Base-by-base conservation (phyloP, 306 rosid species). In the Geum urbanum region DNA sequence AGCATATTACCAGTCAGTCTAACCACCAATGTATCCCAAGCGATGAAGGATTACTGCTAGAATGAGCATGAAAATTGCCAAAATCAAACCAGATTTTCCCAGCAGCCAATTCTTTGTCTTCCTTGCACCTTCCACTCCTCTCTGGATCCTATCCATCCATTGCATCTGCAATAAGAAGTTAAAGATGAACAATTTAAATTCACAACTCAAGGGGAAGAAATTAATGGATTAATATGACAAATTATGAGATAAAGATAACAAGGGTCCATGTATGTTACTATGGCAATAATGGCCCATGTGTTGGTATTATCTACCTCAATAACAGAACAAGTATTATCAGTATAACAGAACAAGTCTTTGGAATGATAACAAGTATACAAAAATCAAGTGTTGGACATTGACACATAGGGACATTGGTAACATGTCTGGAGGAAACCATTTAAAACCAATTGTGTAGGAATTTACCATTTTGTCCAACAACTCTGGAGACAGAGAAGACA, bases 61-160 rank as follows among this genome's bases (percentile, higher is more conserved):
- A 80, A 91, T 74, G 67, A 94, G 95, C 88, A 94, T 94, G 80
- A 74, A 75, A 75, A 94, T 80, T 50, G 99, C 99, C 32, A 94
- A 70, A 60, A 87, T 71, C 86, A 94, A 50, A 67, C 99, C 96
- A 12, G 86, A 81, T 64, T 81, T 89, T 65, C 99, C 99, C 39
- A 94, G 87, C 43, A 94, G 70, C 96, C 95, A 94, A 67, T 80
- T 91, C 85, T 94, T 94, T 6, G 88, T 88, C 82, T 86, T 94
- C 77, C 74, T 91, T 15, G 69, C 97, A 55, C 92, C 84, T 80
- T 91, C 97, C 45, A 77, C 88, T 50, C 91, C 97, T 68, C 83
- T 87, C 72, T 91, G 99, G 76, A 94, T 0, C 87, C 85, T 87
- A 51, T 91, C 97, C 4, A 95, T 96, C 99, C 97, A 94, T 47